Evolutionary conservation across 1,284 basidiomycete species (phyloP).

Genomic region (Pyrrhoderma lamaoense): DNA sequence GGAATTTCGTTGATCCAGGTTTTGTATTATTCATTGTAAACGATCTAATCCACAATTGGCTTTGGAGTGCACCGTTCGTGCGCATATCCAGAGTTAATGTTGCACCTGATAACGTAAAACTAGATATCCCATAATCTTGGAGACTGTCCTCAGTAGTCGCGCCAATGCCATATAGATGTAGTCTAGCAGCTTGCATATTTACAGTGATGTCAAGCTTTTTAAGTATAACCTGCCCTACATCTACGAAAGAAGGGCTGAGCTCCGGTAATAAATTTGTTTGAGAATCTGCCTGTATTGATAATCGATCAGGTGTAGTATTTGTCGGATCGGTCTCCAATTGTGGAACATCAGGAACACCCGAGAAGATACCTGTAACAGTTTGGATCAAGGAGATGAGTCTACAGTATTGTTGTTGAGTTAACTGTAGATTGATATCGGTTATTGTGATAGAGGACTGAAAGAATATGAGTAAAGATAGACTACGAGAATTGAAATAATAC

Average conservation of each 20-base stretch:
- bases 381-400: constrained; percentile 68
- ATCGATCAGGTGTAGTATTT: neutral
- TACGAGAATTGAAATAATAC: neutral
- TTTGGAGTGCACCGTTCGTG: constrained; percentile 78
- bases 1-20: constrained; percentile 77
- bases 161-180: constrained; percentile 84
- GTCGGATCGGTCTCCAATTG: neutral
- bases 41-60: constrained; percentile 83
- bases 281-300: neutral
- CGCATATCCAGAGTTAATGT: constrained; percentile 79
- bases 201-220: constrained; percentile 75
- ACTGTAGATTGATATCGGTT: constrained; percentile 84
- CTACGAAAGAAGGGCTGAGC: constrained; percentile 30
- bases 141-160: constrained; percentile 58
- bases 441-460: constrained; percentile 65
- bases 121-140: constrained; percentile 76
- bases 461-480: neutral
- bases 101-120: constrained; percentile 79
- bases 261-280: constrained; percentile 53
- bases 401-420: constrained; percentile 89
- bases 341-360: neutral
- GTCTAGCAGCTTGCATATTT: constrained; percentile 65
- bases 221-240: constrained; percentile 36
- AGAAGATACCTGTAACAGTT: constrained; percentile 65
- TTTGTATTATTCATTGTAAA: constrained; percentile 90